phyloP scores from a whole-genome alignment of 768 basidiomycete species.

The Galerina sulciceps region DNA sequence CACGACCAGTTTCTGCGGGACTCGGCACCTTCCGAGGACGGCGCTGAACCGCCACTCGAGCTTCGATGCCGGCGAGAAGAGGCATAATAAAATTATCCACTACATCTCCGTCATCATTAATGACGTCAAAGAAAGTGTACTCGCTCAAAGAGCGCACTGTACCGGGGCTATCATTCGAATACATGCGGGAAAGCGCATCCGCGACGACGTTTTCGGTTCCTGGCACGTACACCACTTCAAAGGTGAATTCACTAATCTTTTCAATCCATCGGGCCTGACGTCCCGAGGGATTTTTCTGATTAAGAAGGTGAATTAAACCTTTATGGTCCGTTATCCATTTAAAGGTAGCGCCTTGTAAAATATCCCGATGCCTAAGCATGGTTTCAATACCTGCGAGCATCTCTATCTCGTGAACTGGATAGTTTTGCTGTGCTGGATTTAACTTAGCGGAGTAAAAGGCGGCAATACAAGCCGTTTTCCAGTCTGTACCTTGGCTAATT shows the following conservation, averaged over 20 bases:
- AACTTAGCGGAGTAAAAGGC: slow-evolving; percentile 42
- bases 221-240: slow-evolving; percentile 20
- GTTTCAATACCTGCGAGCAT: slow-evolving; percentile 39
- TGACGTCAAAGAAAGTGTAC: slow-evolving; percentile 24
- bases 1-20: background rate
- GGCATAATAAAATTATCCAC: background rate
- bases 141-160: slow-evolving; percentile 18
- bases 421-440: slow-evolving; percentile 40
- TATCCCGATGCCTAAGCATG: slow-evolving; percentile 29
- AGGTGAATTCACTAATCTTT: slow-evolving; percentile 23
- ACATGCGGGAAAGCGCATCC: slow-evolving; percentile 32
- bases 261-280: slow-evolving; percentile 42
- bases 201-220: slow-evolving; percentile 34
- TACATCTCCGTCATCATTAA: slow-evolving; percentile 7
- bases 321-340: slow-evolving; percentile 34
- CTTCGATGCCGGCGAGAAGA: background rate
- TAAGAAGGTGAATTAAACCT: slow-evolving; percentile 28
- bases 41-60: background rate
- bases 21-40: background rate
- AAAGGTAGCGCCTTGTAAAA: slow-evolving; percentile 34
- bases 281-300: slow-evolving; percentile 34
- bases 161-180: slow-evolving; percentile 22
- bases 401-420: slow-evolving; percentile 43
- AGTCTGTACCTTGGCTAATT: slow-evolving; percentile 24
- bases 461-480: slow-evolving; percentile 26